Percentiles rank a stretch among this genome's conserved stretches.
phyloP scores from a whole-genome alignment of 1,284 basidiomycete species.

The Microbotryomycetes sp. region DNA sequence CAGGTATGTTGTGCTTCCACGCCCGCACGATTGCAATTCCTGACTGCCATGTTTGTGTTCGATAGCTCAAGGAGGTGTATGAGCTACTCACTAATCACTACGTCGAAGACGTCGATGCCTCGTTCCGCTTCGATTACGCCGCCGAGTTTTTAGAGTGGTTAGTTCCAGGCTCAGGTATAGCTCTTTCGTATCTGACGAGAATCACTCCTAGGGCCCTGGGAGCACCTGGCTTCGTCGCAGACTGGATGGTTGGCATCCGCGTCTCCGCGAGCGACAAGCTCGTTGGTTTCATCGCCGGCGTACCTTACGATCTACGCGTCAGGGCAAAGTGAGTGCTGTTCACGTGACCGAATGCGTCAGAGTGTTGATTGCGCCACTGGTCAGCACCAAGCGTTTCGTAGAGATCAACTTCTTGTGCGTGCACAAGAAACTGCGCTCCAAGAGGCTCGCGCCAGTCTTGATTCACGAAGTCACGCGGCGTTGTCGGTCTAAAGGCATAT shows the following conservation, averaged over 20 bases:
- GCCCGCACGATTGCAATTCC: background rate
- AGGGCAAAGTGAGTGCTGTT: constrained; percentile 59
- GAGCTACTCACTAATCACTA: constrained; percentile 88
- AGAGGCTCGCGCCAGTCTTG: constrained; percentile 88
- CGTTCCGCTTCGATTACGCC: constrained; percentile 93
- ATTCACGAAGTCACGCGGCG: constrained; percentile 98
- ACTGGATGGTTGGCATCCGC: constrained; percentile 95
- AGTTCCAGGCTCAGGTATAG: constrained; percentile 23
- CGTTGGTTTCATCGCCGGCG: constrained; percentile 97
- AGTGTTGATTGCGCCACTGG: background rate
- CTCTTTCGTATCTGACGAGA: background rate
- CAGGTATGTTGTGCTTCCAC: constrained; percentile 60
- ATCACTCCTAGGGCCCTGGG: constrained; percentile 91
- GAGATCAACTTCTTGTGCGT: constrained; percentile 99
- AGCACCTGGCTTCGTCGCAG: constrained; percentile 83
- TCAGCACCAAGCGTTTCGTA: constrained; percentile 60
- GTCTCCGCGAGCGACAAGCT: constrained; percentile 77
- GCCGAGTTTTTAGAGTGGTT: constrained; percentile 92
- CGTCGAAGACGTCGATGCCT: constrained; percentile 92
- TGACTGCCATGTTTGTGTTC: background rate
- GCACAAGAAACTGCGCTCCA: constrained; percentile 94
- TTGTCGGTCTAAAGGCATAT: constrained; percentile 79
- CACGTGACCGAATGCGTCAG: background rate
- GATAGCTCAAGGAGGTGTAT: constrained; percentile 81
- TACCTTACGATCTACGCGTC: constrained; percentile 74